phyloP scores from a whole-genome alignment of 768 basidiomycete genomes.

The Pisolithus albus region DNA sequence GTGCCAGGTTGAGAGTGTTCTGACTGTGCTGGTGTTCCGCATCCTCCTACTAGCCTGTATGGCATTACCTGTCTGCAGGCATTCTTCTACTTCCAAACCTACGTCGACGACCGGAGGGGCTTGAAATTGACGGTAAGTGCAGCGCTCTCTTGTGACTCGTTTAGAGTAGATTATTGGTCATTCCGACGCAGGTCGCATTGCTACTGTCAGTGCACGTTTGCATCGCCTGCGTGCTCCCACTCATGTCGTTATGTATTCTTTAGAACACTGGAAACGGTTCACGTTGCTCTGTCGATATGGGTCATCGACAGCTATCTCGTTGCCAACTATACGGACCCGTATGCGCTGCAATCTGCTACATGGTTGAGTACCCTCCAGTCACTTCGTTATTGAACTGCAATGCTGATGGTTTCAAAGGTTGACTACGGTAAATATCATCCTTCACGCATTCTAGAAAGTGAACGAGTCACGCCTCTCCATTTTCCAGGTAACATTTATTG shows the following conservation, averaged over 20 bases:
- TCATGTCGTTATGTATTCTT: background rate
- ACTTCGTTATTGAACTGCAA: background rate
- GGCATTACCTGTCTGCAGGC: slow-evolving; percentile 10
- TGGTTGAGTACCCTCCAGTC: background rate
- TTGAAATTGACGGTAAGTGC: slow-evolving; percentile 1
- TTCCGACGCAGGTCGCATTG: slow-evolving; percentile 1
- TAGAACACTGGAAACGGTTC: slow-evolving; percentile 4
- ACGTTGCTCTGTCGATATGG: slow-evolving; percentile 6
- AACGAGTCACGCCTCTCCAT: background rate
- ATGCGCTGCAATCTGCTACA: background rate
- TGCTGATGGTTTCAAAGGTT: background rate
- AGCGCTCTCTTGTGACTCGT: background rate
- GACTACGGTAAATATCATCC: background rate
- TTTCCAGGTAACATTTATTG: background rate
- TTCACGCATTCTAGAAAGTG: background rate
- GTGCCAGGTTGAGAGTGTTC: no score
- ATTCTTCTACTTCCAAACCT: slow-evolving; percentile 10
- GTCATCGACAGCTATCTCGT: slow-evolving; percentile 5
- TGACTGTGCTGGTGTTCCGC: no score
- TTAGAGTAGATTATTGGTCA: background rate
- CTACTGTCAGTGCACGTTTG: background rate
- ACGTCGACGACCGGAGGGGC: slow-evolving; percentile 1
- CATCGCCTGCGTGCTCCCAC: background rate
- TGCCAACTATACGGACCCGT: background rate
- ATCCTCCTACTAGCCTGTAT: slow-evolving; percentile 18